These are phyloP conservation scores for Trichoderma sp. DNA, from an alignment of 2,329 filamentous ascomycete genomes.

Conservation along the genomic window DNA sequence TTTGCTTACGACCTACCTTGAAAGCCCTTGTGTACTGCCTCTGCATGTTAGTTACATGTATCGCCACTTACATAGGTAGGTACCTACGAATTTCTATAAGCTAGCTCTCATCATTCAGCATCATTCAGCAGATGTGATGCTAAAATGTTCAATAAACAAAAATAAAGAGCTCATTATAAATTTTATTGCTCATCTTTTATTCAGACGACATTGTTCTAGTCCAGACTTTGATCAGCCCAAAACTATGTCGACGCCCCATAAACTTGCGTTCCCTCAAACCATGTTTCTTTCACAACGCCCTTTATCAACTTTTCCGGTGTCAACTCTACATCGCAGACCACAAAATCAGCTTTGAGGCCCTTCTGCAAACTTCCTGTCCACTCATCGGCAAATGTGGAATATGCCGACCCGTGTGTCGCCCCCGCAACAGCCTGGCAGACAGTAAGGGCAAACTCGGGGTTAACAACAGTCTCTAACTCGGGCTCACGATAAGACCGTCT, in stretches of 20 bases:
- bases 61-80: no score
- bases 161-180: neutral
- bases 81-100: neutral
- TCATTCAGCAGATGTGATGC: neutral
- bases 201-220: neutral
- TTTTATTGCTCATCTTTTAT: neutral
- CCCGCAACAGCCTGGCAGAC: slow-evolving; percentile 58
- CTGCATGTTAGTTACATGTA: no score
- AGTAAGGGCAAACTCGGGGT: slow-evolving; percentile 57
- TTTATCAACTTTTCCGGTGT: slow-evolving; percentile 51
- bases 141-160: neutral
- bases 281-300: slow-evolving; percentile 55
- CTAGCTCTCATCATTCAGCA: neutral
- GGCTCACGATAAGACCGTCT: slow-evolving; percentile 58
- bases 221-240: neutral
- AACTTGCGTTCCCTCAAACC: slow-evolving; percentile 54
- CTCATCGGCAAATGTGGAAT: slow-evolving; percentile 60
- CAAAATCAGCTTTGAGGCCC: slow-evolving; percentile 62
- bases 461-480: slow-evolving; percentile 48
- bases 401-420: slow-evolving; percentile 59
- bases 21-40: neutral
- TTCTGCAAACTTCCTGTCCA: slow-evolving; percentile 56
- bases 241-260: slow-evolving; percentile 34
- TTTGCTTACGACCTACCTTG: neutral
- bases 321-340: slow-evolving; percentile 55